A percentile compares a stretch with the other conserved stretches of the same genome.
phyloP scores from a whole-genome alignment of 2,329 filamentous ascomycete species.

The Calycina herbarum region DNA sequence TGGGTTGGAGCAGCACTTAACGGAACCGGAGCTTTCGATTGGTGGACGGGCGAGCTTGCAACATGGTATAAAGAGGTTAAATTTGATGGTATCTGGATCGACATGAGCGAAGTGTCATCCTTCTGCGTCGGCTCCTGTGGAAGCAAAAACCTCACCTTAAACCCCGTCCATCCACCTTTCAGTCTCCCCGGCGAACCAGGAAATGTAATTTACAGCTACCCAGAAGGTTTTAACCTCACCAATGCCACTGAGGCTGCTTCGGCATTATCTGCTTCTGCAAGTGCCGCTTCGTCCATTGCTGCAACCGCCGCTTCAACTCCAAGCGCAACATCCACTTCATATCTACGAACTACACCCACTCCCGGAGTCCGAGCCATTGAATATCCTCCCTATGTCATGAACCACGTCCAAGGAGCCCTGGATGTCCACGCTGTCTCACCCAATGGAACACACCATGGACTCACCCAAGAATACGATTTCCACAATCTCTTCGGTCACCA shows the following conservation, averaged over 20 bases:
- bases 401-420: conserved; percentile 46
- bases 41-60: conserved; percentile 69
- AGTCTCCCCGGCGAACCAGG: conserved; percentile 43
- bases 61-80: conserved; percentile 66
- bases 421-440: conserved; percentile 64
- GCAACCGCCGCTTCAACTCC: conserved; percentile 45
- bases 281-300: conserved; percentile 66
- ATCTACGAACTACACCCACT: neutral
- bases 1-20: conserved; percentile 71
- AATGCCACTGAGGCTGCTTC: conserved; percentile 63
- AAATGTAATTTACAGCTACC: conserved; percentile 59
- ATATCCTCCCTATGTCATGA: conserved; percentile 42
- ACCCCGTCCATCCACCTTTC: conserved; percentile 66
- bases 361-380: conserved; percentile 34
- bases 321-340: conserved; percentile 22
- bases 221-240: conserved; percentile 68
- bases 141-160: conserved; percentile 56
- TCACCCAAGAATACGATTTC: conserved; percentile 69
- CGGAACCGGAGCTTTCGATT: conserved; percentile 62
- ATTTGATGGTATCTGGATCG: conserved; percentile 78
- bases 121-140: conserved; percentile 60
- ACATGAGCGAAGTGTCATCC: conserved; percentile 61
- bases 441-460: conserved; percentile 66
- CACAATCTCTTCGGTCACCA: conserved; percentile 77
- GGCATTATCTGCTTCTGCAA: conserved; percentile 68